Conservation (phyloP, 768 basidiomycete species). For the Boletus patriciae region DNA sequence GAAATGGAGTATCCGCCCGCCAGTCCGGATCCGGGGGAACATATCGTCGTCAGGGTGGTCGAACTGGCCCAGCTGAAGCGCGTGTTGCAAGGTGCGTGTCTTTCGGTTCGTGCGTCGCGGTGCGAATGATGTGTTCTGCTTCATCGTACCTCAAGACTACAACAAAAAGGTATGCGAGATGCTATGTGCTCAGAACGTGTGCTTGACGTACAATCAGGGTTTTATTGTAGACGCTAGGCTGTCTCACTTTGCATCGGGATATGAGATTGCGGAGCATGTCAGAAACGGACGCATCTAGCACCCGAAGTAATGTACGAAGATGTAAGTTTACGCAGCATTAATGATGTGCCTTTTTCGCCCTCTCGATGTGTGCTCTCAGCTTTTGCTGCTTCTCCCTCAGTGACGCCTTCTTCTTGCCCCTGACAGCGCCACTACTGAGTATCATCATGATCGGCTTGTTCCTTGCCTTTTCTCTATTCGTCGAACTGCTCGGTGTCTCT, state of each 20-base stretch:
- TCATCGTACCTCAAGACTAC: constrained; percentile 47
- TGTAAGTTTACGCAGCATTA: constrained; percentile 13
- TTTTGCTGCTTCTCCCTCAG: constrained; percentile 80
- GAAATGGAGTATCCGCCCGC: constrained; percentile 67
- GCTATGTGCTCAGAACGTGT: background rate
- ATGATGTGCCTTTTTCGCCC: constrained; percentile 52
- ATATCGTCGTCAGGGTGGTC: constrained; percentile 72
- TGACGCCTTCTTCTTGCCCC: constrained; percentile 80
- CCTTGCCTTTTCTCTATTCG: constrained; percentile 88
- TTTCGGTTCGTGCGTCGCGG: background rate
- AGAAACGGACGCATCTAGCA: constrained; percentile 27
- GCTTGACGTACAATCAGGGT: constrained; percentile 37
- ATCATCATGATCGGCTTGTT: constrained; percentile 98
- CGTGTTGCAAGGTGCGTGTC: constrained; percentile 63
- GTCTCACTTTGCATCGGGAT: constrained; percentile 73
- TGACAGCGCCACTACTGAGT: constrained; percentile 70
- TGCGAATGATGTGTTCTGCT: background rate
- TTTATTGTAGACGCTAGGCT: constrained; percentile 76
- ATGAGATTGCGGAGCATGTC: constrained; percentile 51
- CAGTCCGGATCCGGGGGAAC: constrained; percentile 84
- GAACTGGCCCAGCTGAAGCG: constrained; percentile 61
- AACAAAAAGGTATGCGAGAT: constrained; percentile 47
- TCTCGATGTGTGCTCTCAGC: constrained; percentile 72
- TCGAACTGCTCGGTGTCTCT: constrained; percentile 76
- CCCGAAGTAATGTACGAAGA: background rate